A percentile compares a stretch with the other conserved stretches of the same genome.
Conservation (phyloP, 169 alveolate genomes). For the Hepatocystis sp. region DNA sequence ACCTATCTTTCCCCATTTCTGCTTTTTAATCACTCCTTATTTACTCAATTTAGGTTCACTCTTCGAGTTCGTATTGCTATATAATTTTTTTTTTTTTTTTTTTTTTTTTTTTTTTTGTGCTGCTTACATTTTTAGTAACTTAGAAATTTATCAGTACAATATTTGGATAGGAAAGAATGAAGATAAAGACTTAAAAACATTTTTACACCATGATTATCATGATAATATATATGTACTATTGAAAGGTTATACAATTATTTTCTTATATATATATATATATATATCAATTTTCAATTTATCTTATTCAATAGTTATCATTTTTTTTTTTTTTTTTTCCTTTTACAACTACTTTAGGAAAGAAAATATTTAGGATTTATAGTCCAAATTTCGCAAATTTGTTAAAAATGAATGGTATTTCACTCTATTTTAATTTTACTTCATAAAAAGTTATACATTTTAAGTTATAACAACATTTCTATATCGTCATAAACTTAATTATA, state of each 20-base stretch:
- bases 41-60: no score
- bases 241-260: conserved; percentile 39
- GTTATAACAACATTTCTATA: neutral
- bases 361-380: conserved; percentile 72
- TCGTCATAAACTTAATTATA: conserved; percentile 5
- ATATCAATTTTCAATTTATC: conserved; percentile 3
- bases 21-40: no score
- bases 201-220: conserved; percentile 72
- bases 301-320: neutral
- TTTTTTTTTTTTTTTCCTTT: conserved; percentile 5
- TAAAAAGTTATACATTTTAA: neutral
- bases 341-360: conserved; percentile 40
- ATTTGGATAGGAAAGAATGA: conserved; percentile 72
- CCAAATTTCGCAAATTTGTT: conserved; percentile 64
- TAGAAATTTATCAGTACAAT: conserved; percentile 68
- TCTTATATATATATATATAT: neutral
- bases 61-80: neutral
- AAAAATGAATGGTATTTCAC: conserved; percentile 51
- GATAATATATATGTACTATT: conserved; percentile 71
- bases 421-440: neutral
- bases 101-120: neutral
- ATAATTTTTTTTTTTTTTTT: neutral
- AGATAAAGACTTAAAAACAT: conserved; percentile 63
- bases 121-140: conserved; percentile 56
- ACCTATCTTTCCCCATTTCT: no score